These are phyloP conservation scores for Gaeumannomyces tritici DNA, from an alignment of 2,329 filamentous ascomycete genomes.

Conservation along the genomic window DNA sequence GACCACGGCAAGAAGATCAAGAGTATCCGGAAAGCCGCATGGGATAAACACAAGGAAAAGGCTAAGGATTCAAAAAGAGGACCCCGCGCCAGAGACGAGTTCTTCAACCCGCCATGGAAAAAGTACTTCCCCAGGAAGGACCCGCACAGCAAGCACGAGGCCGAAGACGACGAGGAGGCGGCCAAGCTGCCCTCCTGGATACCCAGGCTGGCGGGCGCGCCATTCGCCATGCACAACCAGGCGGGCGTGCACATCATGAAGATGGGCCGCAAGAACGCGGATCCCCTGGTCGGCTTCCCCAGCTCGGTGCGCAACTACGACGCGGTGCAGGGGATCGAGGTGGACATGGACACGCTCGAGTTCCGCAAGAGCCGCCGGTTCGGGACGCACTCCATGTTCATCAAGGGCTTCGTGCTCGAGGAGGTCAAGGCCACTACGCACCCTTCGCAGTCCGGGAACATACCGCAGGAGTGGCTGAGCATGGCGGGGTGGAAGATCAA, in stretches of 20 bases:
- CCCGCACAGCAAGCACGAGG: neutral
- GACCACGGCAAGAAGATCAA: neutral
- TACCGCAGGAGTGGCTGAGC: constrained; percentile 14
- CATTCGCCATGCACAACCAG: neutral
- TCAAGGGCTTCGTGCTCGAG: constrained; percentile 20
- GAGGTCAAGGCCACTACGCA: constrained; percentile 9
- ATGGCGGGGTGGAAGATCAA: constrained; percentile 11
- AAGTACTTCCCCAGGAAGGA: neutral
- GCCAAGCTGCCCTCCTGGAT: constrained; percentile 21
- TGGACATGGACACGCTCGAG: constrained; percentile 11
- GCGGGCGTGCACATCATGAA: constrained; percentile 10
- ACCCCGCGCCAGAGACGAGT: neutral
- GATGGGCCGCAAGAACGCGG: constrained; percentile 22
- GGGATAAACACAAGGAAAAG: too few relatives aligned
- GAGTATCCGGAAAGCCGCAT: neutral
- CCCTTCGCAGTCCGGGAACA: constrained; percentile 11
- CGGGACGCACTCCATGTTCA: constrained; percentile 19
- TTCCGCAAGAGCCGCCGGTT: constrained; percentile 14
- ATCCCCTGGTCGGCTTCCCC: constrained; percentile 22
- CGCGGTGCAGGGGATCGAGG: constrained; percentile 15
- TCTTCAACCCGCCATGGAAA: neutral
- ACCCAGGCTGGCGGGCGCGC: neutral
- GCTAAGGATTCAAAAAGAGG: too few relatives aligned
- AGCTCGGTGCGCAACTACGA: constrained; percentile 17
- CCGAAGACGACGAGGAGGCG: neutral